Percentiles rank a stretch among this genome's conserved stretches.
Conservation (phyloP, 352 stramenopile species). For the Albugo candida region DNA sequence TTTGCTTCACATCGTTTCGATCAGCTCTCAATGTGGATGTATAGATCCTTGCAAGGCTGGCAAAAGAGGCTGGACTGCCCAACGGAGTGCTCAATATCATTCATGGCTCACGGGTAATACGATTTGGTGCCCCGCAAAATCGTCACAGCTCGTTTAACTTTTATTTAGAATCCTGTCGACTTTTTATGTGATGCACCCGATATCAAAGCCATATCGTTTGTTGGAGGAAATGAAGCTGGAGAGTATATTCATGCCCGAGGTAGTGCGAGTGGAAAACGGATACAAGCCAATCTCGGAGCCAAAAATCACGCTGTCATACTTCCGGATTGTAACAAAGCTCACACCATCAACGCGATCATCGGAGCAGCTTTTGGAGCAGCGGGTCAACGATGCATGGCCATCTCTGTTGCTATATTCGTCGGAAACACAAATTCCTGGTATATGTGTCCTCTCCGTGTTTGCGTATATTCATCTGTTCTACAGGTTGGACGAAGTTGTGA, state of each 20-base stretch:
- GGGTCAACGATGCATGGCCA: constrained; percentile 95
- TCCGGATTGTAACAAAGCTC: constrained; percentile 85
- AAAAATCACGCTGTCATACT: constrained; percentile 98
- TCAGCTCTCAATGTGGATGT: not conserved
- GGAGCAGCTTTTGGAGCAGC: constrained; percentile 92
- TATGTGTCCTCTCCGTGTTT: no score
- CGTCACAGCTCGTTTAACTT: constrained; percentile 21
- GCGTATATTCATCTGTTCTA: no score
- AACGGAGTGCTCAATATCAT: constrained; percentile 85
- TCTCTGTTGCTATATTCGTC: constrained; percentile 91
- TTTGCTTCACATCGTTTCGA: not conserved
- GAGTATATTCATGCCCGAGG: constrained; percentile 87
- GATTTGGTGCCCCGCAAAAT: no score
- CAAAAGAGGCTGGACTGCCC: constrained; percentile 85
- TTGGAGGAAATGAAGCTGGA: constrained; percentile 84
- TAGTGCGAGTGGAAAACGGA: constrained; percentile 82
- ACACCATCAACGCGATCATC: constrained; percentile 68
- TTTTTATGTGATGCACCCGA: constrained; percentile 87
- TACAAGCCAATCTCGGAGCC: constrained; percentile 91
- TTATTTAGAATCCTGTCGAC: constrained; percentile 77
- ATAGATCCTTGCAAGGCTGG: constrained; percentile 80
- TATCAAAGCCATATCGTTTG: constrained; percentile 94
- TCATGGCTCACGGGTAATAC: no score
- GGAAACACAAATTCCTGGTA: constrained; percentile 82
- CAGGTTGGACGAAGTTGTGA: constrained; percentile 75